These are phyloP conservation scores for Pseudopyricularia cyperi DNA, from an alignment of 2,329 filamentous ascomycete species.

Conservation along the genomic window DNA sequence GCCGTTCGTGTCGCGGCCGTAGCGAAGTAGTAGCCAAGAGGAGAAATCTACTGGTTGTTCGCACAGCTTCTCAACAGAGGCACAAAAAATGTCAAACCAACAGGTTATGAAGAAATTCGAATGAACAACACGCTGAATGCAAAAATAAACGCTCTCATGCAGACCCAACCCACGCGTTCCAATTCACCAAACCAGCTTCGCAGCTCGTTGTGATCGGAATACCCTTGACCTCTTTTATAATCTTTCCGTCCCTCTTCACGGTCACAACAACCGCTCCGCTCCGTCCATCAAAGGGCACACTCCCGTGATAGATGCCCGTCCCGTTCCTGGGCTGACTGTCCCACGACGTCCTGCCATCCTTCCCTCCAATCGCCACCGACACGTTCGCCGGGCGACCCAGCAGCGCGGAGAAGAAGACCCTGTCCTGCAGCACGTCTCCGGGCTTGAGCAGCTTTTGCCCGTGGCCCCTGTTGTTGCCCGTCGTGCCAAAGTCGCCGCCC, in stretches of 20 bases:
- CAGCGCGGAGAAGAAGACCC: constrained; percentile 3
- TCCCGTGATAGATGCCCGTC: constrained; percentile 1
- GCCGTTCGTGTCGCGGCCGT: not conserved
- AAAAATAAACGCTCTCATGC: constrained; percentile 9
- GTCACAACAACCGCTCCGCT: not conserved
- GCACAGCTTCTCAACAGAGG: no score
- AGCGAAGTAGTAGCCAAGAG: no score
- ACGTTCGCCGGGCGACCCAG: not conserved
- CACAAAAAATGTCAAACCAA: no score
- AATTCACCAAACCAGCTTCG: not conserved
- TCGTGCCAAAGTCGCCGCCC: not conserved
- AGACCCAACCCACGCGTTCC: constrained; percentile 2
- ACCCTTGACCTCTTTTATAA: not conserved
- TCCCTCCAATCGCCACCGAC: not conserved
- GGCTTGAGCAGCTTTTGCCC: not conserved
- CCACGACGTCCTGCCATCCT: not conserved
- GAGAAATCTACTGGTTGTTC: no score
- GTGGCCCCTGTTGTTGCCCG: not conserved
- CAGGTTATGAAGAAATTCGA: no score
- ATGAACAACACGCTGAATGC: no score
- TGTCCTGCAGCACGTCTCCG: not conserved
- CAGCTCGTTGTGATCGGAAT: not conserved
- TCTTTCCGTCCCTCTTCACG: not conserved
- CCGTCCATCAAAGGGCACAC: constrained; percentile 1
- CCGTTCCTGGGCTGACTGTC: not conserved